Evolutionary conservation across 2,329 filamentous ascomycete species (phyloP).

Genomic region (Orbilia quercus): DNA sequence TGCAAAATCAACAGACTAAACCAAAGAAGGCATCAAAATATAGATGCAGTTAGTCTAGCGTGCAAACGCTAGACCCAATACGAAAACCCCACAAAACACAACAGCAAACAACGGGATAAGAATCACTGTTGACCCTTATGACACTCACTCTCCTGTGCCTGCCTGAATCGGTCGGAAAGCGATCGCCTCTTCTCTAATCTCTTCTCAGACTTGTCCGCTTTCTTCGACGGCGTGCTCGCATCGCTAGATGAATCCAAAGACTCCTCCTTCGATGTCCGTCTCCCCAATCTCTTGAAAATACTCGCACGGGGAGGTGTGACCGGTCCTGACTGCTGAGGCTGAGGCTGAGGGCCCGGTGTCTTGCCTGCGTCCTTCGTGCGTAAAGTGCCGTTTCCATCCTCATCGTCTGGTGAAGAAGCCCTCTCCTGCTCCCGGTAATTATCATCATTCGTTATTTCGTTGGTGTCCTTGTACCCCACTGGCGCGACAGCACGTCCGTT

Average conservation of each 20-base stretch:
- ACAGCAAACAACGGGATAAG: not conserved
- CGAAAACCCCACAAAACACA: conserved; percentile 9
- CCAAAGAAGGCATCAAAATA: not conserved
- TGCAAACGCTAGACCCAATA: conserved; percentile 4
- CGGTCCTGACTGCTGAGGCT: not conserved
- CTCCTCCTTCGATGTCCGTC: conserved; percentile 1
- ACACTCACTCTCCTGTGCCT: conserved; percentile 20
- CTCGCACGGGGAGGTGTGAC: not conserved
- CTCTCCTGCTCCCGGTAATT: no score
- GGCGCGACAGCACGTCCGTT: not conserved
- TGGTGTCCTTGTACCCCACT: no score
- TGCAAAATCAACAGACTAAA: not conserved
- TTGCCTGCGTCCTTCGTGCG: conserved; percentile 38
- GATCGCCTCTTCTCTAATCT: conserved; percentile 13
- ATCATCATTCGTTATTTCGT: no score
- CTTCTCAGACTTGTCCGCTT: conserved; percentile 1
- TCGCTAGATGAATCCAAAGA: not conserved
- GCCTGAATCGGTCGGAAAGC: conserved; percentile 1
- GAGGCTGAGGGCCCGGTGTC: conserved; percentile 12
- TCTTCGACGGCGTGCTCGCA: not conserved
- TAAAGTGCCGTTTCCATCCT: conserved; percentile 7
- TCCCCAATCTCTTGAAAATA: not conserved
- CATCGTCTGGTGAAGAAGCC: not conserved
- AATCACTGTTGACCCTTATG: conserved; percentile 21
- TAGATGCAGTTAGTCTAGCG: conserved; percentile 16